These are phyloP conservation scores for Solanum habrochaites DNA, from an alignment of 257 asterid species.

Conservation along the genomic window DNA sequence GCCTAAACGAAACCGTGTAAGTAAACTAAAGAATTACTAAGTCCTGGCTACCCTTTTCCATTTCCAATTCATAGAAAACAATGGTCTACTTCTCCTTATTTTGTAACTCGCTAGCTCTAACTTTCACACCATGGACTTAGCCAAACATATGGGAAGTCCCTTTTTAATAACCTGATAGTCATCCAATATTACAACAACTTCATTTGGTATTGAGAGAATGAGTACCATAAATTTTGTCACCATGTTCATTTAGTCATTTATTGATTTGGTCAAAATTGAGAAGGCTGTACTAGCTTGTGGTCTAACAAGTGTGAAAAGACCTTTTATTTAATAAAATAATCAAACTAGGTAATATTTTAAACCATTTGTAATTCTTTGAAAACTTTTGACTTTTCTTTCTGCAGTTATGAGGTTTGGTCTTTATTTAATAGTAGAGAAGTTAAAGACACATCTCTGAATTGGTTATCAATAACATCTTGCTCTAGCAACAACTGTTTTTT, in stretches of 20 bases:
- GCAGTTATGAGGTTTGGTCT: too few relatives aligned
- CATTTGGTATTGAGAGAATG: too few relatives aligned
- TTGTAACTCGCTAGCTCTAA: neutral
- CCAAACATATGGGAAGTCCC: neutral
- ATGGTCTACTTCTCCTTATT: neutral
- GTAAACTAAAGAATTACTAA: neutral
- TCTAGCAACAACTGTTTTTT: neutral
- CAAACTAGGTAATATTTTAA: neutral
- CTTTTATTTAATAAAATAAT: neutral
- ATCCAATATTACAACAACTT: neutral
- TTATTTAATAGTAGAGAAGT: neutral
- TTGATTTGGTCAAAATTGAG: neutral
- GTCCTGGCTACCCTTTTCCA: neutral
- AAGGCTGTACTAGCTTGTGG: neutral
- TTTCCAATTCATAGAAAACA: neutral
- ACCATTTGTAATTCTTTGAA: neutral
- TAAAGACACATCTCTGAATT: neutral
- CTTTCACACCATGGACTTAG: neutral
- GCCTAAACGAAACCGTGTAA: neutral
- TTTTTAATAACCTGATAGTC: neutral
- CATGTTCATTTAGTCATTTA: neutral
- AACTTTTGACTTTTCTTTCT: neutral
- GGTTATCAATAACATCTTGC: neutral
- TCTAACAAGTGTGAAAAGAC: neutral
- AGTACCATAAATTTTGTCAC: neutral